Conservation (phyloP, 2,329 filamentous ascomycete species). For the Alternaria conjuncta region DNA sequence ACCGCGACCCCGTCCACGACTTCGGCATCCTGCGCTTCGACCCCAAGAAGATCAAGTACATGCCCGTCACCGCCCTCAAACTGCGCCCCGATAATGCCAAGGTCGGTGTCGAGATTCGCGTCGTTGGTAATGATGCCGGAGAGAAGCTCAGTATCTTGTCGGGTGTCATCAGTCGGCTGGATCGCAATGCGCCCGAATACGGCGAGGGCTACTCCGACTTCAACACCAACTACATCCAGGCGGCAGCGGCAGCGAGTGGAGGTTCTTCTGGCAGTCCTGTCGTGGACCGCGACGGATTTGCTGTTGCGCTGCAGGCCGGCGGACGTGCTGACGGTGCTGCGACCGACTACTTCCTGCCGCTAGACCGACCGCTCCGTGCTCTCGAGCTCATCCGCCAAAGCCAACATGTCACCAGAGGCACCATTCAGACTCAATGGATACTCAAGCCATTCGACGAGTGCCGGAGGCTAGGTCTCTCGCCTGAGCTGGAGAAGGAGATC, state of each 20-base stretch:
- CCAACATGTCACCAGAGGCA: constrained; percentile 80
- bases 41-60: constrained; percentile 95
- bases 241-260: constrained; percentile 93
- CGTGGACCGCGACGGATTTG: constrained; percentile 91
- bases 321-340: constrained; percentile 93
- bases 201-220: constrained; percentile 98
- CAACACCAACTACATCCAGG: constrained; percentile 96
- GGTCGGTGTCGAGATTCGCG: constrained; percentile 92
- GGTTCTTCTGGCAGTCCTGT: constrained; percentile 98
- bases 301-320: constrained; percentile 91
- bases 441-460: constrained; percentile 98
- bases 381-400: constrained; percentile 82
- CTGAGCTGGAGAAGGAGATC: constrained; percentile 85
- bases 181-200: constrained; percentile 93
- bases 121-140: constrained; percentile 97
- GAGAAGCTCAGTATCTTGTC: constrained; percentile 98
- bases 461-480: constrained; percentile 80
- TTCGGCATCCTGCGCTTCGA: constrained; percentile 98
- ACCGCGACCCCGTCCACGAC: constrained; percentile 97
- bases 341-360: constrained; percentile 94
- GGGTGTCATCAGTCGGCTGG: constrained; percentile 93
- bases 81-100: constrained; percentile 84
- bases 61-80: constrained; percentile 81
- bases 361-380: constrained; percentile 88
- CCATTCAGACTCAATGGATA: constrained; percentile 97